Base-by-base conservation (phyloP, 495 filamentous ascomycete species). In the Aspergillus funiculosus region DNA sequence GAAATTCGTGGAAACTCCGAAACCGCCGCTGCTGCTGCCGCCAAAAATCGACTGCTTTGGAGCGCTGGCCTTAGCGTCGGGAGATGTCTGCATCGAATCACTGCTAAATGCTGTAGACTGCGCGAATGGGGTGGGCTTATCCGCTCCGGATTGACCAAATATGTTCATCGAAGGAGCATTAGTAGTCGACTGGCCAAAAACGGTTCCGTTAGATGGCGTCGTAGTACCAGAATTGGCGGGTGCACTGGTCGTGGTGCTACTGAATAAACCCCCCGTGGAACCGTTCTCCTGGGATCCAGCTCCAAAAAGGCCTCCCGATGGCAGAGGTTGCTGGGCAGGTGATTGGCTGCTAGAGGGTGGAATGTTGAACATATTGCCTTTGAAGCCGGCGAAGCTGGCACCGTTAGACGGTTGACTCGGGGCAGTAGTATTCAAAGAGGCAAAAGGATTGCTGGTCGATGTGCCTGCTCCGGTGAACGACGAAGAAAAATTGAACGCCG, bases 21-120 rank as follows among this genome's bases (percentile, higher is more conserved):
- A 54, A 20, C 37, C 35, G 13, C 38, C 25, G n/a, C 38, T 38
- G 25, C 49, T 50, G 8, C 39, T 37, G 46, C n/a, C n/a, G n/a
- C 53, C 49, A 27, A 60, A 59, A 13, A 56, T 42, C 9, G 47
- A 50, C 15, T 51, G 22, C 32, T 57, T 57, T 10, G 53, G 50
- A 14, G 39, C 42, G n/a, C 39, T 26, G 15, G 38, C 51, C 44
- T 72, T 71, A 11, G 57, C 46, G 27, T 71, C 69, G 6, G 66
- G 66, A 4, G 67, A 73, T 15, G 58, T 71, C 50, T 69, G 66
- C 69, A 73, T 73, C 10, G 62, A 67, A 25, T 72, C 69, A 20
- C 50, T 48, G 10, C 48, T 51, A 36, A 60, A 45, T 14, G 54
- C 55, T 20, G 52, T 41, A 27, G 56, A 58, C 27, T 63, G 53